Base-by-base conservation (phyloP, 1,284 basidiomycete genomes). In the Cutaneotrichosporon mucoides region DNA sequence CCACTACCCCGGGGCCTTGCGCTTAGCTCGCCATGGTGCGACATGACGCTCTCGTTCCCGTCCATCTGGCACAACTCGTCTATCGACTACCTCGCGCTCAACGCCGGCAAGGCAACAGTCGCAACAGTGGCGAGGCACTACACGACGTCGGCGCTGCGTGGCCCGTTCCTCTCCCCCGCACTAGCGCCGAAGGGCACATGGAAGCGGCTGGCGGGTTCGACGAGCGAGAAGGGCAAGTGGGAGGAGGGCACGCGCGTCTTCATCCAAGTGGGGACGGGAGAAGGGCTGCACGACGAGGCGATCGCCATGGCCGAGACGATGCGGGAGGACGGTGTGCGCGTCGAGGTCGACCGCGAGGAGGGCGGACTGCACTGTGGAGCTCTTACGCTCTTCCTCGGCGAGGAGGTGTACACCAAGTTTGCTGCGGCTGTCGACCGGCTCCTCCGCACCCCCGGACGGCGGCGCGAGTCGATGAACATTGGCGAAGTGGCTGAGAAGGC, bases 191-290 rank as follows among this genome's bases (percentile, higher is more conserved):
- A 5, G 4, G 49, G 49, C 7, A 50, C 49, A 13, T 50, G 66
- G 66, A 16, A 13, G 35, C 63, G 63, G 47, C 42, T 72, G 38
- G 46, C 13, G 5, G 49, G 52, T 5, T 53, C 56, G 12, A 12
- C 38, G 38, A 40, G 12, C 9, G 45, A 34, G 9, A 16, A 24
- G 16, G 45, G 33, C 11, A 46, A 34, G 8, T 12, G 11, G 13
- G 46, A 48, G 12, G 46, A n/a, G 5, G 36, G 49, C 37, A 38
- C 49, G 4, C 49, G 36, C 15, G 49, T 50, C 13, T 50, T 50
- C 49, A 50, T 50, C 15, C 38, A 37, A n/a, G 36, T 38, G n/a
- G 49, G 49, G 8, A 37, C 16, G 15, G 49, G 36, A 1, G 49
- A 50, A 9, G 49, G 36, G n/a, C 9, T 50, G 8, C 16, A 40